Evolutionary conservation across 202 grass and related monocot species (phyloP), one percentile per base, ranked within the genome.

Genomic region (Eragrostis tef): DNA sequence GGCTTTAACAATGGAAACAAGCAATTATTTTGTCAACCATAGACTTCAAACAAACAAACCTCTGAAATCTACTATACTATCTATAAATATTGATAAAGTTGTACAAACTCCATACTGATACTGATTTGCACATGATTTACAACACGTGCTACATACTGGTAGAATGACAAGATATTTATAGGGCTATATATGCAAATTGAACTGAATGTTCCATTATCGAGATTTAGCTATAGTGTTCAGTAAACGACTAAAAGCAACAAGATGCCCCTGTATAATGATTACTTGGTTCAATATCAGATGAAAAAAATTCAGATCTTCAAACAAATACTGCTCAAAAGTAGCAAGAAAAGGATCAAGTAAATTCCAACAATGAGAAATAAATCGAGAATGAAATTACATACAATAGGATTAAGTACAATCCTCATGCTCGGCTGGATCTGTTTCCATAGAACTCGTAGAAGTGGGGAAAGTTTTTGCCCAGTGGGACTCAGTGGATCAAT

Each of bases 371-470:
- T 73, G 27, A 24, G 84, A 51, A 48, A 80, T 54, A 50, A 50
- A 78, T 29, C 70, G 39, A 53, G 9, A 70, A 84, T 58, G 66
- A 62, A 79, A 50, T 50, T 80, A 85, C 95, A 77, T 84, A 98
- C 95, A 89, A 98, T 86, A 74, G 95, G 92, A 94, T 98, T 98
- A 74, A 98, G 88, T 42, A 98, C 68, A 88, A 98, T 94, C 87
- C 95, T 98, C 92, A 98, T 93, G 87, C 95, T 94, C 11, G 92
- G 95, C 43, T 88, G 90, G 93, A 98, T 88, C 63, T 89, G 82
- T 71, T 73, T 94, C 88, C 79, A 92, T 22, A 98, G 91, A 83
- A 98, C 56, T 69, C 60, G 68, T 54, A 98, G 87, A 87, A 98
- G 90, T 72, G 95, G 95, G 70, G 95, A 56, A 85, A 98, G 85